Base-by-base conservation (phyloP, 2,329 filamentous ascomycete genomes). In the Fusarium sp. region DNA sequence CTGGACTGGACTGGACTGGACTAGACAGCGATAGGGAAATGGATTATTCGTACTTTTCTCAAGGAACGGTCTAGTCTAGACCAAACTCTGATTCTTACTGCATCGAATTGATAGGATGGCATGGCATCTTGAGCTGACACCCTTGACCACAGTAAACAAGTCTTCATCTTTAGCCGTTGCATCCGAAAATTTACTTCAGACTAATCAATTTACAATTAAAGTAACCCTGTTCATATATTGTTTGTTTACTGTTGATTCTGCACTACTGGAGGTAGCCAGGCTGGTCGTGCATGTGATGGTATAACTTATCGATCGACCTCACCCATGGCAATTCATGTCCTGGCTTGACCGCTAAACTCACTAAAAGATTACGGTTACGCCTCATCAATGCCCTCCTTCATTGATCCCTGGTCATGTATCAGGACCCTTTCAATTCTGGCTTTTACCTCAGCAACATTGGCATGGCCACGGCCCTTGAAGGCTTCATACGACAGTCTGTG, bases 401-500 rank as follows among this genome's bases (percentile, higher is more conserved):
- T 38, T 27, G 10, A 18, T 43, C 22, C n/a, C 18, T 5, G 32
- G 16, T 11, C 38, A 8, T 45, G 22, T 29, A 27, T 53, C 18
- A 49, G 55, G 43, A 63, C 62, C 3, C 41, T 54, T 22, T 27
- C 55, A 5, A 69, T 70, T 44, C 68, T 62, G 20, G 32, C 58
- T 34, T 65, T 66, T 3, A 72, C 22, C 27, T 66, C 54, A 6
- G 40, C 25, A 15, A 75, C 57, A 18, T 74, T 74, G 4, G 12
- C 52, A 27, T 75, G 52, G 0, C 69, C 63, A 12, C 48, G 51
- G 12, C 41, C 40, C 20, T 63, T 62, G 8, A 62, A 47, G 7
- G 61, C 78, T 47, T 84, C 82, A 56, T 82, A 84, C 1, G 81
- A 79, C 20, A 76, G 40, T 15, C 82, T 78, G 62, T 84, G 80